These are phyloP conservation scores for Aegilops sharonensis DNA, from an alignment of 176 grass and related monocot species.

Conservation along the genomic window DNA sequence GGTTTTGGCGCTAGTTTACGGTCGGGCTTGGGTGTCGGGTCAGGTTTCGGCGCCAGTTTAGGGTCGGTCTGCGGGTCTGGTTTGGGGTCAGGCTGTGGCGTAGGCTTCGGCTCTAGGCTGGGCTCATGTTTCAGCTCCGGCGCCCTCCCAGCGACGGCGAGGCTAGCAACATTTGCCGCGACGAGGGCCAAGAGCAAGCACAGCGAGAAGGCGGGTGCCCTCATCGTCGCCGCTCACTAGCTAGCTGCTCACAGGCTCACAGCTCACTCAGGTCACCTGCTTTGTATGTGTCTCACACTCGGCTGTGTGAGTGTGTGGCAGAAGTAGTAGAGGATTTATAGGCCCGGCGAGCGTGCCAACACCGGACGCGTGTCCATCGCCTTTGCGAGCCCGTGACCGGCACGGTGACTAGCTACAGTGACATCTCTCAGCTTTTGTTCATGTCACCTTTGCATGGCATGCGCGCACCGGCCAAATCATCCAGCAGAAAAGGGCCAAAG, in stretches of 20 bases:
- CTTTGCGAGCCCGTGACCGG: background rate
- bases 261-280: background rate
- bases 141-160: background rate
- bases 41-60: background rate
- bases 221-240: background rate
- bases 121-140: background rate
- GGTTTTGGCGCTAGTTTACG: background rate
- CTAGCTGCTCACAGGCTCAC: background rate
- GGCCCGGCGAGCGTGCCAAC: background rate
- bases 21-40: background rate
- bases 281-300: background rate
- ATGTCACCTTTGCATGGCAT: conserved; percentile 1
- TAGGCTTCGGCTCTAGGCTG: background rate
- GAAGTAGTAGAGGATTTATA: conserved; percentile 2
- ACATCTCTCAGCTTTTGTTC: background rate
- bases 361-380: background rate
- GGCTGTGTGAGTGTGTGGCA: background rate
- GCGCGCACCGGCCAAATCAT: background rate
- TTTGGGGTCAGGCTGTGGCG: background rate
- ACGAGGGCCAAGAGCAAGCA: conserved; percentile 2
- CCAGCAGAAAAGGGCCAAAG: background rate
- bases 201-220: background rate
- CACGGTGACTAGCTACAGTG: background rate
- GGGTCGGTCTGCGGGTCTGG: background rate
- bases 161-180: background rate